Base-by-base conservation (phyloP, 208 protist genomes). In the Leishmania braziliensis region DNA sequence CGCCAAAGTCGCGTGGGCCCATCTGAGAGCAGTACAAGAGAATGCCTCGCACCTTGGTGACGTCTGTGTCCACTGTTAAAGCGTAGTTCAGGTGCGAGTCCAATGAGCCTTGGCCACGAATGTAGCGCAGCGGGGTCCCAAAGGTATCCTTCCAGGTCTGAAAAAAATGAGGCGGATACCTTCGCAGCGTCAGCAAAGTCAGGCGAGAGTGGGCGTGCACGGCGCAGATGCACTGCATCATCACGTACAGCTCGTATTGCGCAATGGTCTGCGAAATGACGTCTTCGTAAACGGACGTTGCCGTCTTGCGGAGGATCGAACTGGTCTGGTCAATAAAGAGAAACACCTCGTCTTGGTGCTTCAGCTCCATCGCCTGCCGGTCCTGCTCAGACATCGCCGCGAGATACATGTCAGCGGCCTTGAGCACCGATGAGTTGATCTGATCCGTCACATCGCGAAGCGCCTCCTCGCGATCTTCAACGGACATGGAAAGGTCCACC, bases 1-100 rank as follows among this genome's bases (percentile, higher is more conserved):
- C 95, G 46, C 88, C 92, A 88, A 96, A 97, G 79, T 97, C 93
- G 75, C 93, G 89, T 39, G 81, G 79, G 16, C 95, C 93, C 85
- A 95, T 92, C 75, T 97, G 95, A 6, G 95, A 97, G 86, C 95
- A 96, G 87, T 96, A 96, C 33, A 97, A 68, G 36, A 97, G 84
- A 73, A 97, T 91, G 33, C 95, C 95, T 20, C 93, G 93, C 62
- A 97, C 86, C 48, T 75, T 84, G 0, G 82, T 77, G 16, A 90
- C 75, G 66, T 86, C 88, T 9, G 87, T 82, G 56, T 89, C 87
- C 3, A 84, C 85, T 16, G 79, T 85, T 29, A 97, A 80, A 16
- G 95, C 91, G 85, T 91, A 95, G 81, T 95, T 93, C 5, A 97
- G 84, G 83, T 97, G 95, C 9, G 92, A 88, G 75, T 95, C 91